Evolutionary conservation across 345 rosid genomes (phyloP), one percentile per base, ranked within the genome.

Genomic region (sweet orange (Citrus sinensis)): DNA sequence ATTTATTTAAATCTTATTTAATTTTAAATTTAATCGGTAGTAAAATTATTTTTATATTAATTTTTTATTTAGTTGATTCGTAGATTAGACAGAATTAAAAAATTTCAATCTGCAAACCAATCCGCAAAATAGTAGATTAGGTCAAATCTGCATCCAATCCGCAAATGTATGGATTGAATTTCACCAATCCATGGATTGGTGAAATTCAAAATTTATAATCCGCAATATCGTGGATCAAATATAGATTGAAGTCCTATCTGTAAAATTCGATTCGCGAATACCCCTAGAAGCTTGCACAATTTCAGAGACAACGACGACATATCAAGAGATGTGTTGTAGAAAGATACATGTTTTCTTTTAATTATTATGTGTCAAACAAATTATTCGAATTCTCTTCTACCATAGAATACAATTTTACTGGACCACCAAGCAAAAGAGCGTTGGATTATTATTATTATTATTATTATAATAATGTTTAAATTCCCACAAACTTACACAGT

Each of bases 171-270:
- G 0, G 0, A 32, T 4, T 4, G 34, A 32, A 32, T 32, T 32
- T 32, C 4, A 32, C 34, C 4, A 32, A 32, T 32, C 0, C 0
- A 0, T 32, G 0, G 4, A 32, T 32, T 32, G 5, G 34, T 25
- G 25, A 25, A 25, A 25, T 25, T 25, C 25, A 25, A 25, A 25
- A 32, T 32, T 32, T 32, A 32, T 32, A 32, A 32, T 32, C 5
- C 0, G 0, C 0, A 32, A 32, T 4, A 32, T 32, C 34, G 0
- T 32, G 34, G 34, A 32, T 32, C 34, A 0, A 32, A 32, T 32
- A 32, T 32, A 0, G 0, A 32, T 32, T 32, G 0, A 32, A 0
- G 0, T 32, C 5, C 5, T 32, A 32, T 32, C 0, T 0, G 5
- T 32, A 32, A 32, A 32, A 32, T 32, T 32, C 5, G 34, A 32